These are phyloP conservation scores for Scheffersomyces quercinus DNA, from an alignment of 1,139 yeast species.

Conservation along the genomic window DNA sequence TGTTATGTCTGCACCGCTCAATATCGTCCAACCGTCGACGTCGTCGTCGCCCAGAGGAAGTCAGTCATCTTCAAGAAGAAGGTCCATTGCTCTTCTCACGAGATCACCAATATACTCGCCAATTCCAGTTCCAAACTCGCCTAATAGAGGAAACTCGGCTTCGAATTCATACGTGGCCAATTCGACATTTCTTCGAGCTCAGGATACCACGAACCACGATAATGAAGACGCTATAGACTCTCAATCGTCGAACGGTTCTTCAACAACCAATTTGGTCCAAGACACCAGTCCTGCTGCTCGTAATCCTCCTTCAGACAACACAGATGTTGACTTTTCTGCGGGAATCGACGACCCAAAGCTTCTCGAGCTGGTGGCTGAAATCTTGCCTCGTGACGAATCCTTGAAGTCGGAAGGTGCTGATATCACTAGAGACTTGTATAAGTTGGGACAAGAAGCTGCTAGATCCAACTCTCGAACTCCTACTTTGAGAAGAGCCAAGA, in stretches of 20 bases:
- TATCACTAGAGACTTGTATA: slow-evolving; percentile 22
- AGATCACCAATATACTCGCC: slow-evolving; percentile 7
- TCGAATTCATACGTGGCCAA: not conserved
- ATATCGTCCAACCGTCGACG: too few species aligned
- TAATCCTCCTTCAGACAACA: not conserved
- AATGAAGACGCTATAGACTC: not conserved
- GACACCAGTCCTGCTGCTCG: not conserved
- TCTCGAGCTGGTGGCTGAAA: slow-evolving; percentile 28
- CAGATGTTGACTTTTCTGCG: slow-evolving; percentile 21
- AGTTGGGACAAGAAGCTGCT: slow-evolving; percentile 9
- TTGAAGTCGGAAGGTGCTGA: slow-evolving; percentile 21
- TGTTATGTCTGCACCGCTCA: too few species aligned
- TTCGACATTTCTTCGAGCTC: not conserved
- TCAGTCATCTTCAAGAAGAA: slow-evolving; percentile 4
- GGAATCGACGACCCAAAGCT: slow-evolving; percentile 28
- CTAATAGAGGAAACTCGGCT: not conserved
- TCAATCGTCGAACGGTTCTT: not conserved
- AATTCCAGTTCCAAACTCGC: not conserved
- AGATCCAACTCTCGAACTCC: slow-evolving; percentile 2
- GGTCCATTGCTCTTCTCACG: slow-evolving; percentile 15
- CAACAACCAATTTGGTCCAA: not conserved
- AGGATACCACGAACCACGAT: not conserved
- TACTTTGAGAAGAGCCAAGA: slow-evolving; percentile 20
- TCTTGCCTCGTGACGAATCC: slow-evolving; percentile 21
- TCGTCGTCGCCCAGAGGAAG: too few species aligned